Evolutionary conservation across 768 basidiomycete species (phyloP), one percentile per base, ranked within the genome.

Genomic region (Podaxis rugospora): DNA sequence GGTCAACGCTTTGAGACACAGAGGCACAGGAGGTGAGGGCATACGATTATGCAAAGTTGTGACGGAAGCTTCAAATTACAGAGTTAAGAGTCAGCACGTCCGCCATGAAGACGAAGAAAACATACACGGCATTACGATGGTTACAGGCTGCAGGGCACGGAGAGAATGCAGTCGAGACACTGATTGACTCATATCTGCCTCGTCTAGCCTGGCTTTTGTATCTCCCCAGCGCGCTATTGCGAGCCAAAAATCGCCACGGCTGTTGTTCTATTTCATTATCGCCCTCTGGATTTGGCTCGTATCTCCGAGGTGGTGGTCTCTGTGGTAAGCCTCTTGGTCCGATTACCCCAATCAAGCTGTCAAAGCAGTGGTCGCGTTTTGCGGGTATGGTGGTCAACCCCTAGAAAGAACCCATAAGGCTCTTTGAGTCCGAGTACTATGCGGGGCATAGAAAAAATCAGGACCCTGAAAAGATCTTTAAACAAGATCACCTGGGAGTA

Each of bases 1-100:
- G 28, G 10, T 16, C 9, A 14, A n/a, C 18, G 25, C 23, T 25
- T 28, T 16, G 16, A 18, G 42, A 16, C 18, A 42, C 44, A 35
- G 4, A 16, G 40, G 28, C 2, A 40, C 14, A 23, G 14, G 11
- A 23, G 21, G n/a, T 21, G 32, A 18, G 39, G 18, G 60, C 78
- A 67, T 62, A 79, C 85, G 72, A 69, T 86, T 86, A 69, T 87
- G 69, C 55, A 78, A 66, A 3, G 61, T 58, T 18, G 76, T 77
- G 18, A 69, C 66, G 51, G 68, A 63, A 44, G 70, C 74, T 71
- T 63, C 46, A 36, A 51, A 56, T 62, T 50, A 7, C n/a, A 9
- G 28, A 25, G 21, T 21, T 51, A 14, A 53, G 36, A 44, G 56
- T 59, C 27, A 63, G 57, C 40, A 57, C 37, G 39, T 5, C n/a